phyloP scores from a whole-genome alignment of 2,329 filamentous ascomycete genomes.

The Xylariaceae sp. region DNA sequence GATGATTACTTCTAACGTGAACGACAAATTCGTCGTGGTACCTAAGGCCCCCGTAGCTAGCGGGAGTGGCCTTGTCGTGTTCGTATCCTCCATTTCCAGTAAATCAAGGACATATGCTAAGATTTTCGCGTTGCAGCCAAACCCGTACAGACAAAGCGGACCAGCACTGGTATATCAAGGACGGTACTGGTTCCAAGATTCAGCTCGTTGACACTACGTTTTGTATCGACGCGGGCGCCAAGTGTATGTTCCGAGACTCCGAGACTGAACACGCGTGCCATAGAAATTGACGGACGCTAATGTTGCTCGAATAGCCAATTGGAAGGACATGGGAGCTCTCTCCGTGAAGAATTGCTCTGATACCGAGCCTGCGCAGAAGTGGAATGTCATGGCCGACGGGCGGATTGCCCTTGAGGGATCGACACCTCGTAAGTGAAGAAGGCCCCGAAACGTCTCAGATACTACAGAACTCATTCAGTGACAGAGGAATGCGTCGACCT shows the following conservation, averaged over 20 bases:
- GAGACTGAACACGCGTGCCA: background rate
- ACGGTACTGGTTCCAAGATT: constrained; percentile 29
- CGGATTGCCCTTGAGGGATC: constrained; percentile 33
- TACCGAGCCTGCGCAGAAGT: constrained; percentile 30
- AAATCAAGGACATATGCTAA: background rate
- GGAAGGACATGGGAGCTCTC: constrained; percentile 37
- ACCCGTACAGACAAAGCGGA: constrained; percentile 29
- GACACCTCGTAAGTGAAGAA: constrained; percentile 27
- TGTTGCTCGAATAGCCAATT: constrained; percentile 25
- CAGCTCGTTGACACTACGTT: constrained; percentile 33
- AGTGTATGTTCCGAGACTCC: constrained; percentile 14
- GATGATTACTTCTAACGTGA: constrained; percentile 34
- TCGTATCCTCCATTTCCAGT: constrained; percentile 8
- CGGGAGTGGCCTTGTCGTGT: constrained; percentile 32
- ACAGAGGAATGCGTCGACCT: constrained; percentile 37
- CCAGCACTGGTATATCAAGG: constrained; percentile 38
- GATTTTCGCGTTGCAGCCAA: constrained; percentile 18
- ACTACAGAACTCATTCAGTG: constrained; percentile 1
- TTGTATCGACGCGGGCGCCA: constrained; percentile 36
- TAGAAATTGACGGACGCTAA: background rate
- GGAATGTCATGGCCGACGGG: constrained; percentile 33
- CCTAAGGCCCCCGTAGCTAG: constrained; percentile 27
- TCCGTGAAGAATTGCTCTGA: constrained; percentile 30
- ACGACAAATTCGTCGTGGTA: constrained; percentile 37
- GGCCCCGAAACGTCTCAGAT: background rate